Evolutionary conservation across 768 basidiomycete species (phyloP).

Genomic region (Termitomyces heimii): DNA sequence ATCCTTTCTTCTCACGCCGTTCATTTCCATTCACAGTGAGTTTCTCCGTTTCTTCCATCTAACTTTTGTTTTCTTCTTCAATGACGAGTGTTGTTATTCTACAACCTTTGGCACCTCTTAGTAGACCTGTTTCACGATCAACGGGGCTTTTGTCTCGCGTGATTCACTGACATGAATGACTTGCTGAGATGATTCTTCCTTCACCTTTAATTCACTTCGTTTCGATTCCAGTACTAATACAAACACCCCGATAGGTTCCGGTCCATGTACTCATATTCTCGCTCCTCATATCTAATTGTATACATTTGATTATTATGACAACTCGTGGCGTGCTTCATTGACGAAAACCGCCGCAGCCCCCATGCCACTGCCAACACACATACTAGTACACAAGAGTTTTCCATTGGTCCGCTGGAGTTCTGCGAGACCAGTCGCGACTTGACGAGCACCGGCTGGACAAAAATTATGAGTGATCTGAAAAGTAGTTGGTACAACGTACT

Average conservation of each 20-base stretch:
- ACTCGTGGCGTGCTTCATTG: conserved; percentile 43
- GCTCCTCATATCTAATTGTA: background rate
- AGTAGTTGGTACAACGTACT: conserved; percentile 41
- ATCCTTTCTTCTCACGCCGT: background rate
- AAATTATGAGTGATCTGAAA: background rate
- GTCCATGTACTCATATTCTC: background rate
- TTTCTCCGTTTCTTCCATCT: background rate
- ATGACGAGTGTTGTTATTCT: conserved; percentile 79
- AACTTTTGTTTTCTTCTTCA: conserved; percentile 21
- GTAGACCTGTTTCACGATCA: conserved; percentile 58
- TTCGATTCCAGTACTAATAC: background rate
- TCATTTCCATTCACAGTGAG: background rate
- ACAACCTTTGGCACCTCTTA: conserved; percentile 89
- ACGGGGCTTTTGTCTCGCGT: conserved; percentile 27
- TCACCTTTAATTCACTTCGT: background rate
- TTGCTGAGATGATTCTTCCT: conserved; percentile 58
- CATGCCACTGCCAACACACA: conserved; percentile 83
- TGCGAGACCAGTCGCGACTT: conserved; percentile 84
- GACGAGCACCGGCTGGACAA: conserved; percentile 68
- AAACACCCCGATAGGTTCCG: background rate
- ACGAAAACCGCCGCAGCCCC: conserved; percentile 79
- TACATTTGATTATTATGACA: background rate
- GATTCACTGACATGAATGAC: conserved; percentile 80
- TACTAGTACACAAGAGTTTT: conserved; percentile 73
- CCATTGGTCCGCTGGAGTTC: conserved; percentile 68